A percentile compares a stretch with the other conserved stretches of the same genome.
These are phyloP conservation scores for Heritiera fomes DNA, from an alignment of 345 rosid species.

Conservation along the genomic window DNA sequence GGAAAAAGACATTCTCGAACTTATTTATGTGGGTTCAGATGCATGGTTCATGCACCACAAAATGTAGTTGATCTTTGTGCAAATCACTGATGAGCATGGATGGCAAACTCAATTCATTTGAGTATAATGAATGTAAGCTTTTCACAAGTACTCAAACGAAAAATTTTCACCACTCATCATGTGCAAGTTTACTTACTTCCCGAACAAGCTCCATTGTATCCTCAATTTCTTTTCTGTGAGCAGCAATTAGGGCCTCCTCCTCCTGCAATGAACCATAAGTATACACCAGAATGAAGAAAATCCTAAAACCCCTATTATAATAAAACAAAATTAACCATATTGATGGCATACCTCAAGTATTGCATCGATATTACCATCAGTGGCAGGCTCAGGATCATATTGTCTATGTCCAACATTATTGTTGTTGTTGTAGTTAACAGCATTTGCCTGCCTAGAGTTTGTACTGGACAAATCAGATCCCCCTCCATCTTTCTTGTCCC, in stretches of 20 bases:
- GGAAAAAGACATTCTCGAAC: neutral
- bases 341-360: conserved; percentile 71
- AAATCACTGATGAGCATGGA: neutral
- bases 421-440: conserved; percentile 36
- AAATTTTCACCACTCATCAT: neutral
- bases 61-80: neutral
- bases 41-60: neutral
- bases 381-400: conserved; percentile 50
- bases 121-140: neutral
- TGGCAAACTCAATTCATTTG: neutral
- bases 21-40: neutral
- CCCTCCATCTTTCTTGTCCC: conserved; percentile 50
- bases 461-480: conserved; percentile 49
- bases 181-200: conserved; percentile 57
- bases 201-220: conserved; percentile 98
- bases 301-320: neutral
- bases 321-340: neutral
- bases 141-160: neutral
- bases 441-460: conserved; percentile 44
- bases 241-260: conserved; percentile 88
- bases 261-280: conserved; percentile 48
- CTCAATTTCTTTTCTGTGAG: conserved; percentile 97
- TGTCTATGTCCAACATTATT: conserved; percentile 48
- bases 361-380: conserved; percentile 73
- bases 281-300: conserved; percentile 16